Base-by-base conservation (phyloP, 768 basidiomycete genomes). In the Phylloporus arenicola region DNA sequence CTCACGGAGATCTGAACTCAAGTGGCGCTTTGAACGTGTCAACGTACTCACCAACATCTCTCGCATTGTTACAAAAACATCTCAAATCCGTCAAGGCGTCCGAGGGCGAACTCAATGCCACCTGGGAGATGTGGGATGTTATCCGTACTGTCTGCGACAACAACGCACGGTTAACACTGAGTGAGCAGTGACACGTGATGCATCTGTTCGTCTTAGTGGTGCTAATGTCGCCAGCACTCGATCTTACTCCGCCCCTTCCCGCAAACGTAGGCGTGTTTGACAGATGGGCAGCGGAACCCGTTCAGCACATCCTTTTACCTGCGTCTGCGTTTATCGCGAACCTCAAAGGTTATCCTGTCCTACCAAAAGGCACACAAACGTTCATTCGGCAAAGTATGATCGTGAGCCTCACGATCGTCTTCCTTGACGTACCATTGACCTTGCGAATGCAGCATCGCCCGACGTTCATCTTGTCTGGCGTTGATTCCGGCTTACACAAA, bases 101-200 rank as follows among this genome's bases (percentile, higher is more conserved):
- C 37, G 82, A 82, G 56, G 72, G 70, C 9, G 80, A 84, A 53
- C 70, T 88, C 46, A 83, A 84, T 58, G 78, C 75, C 6, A 91
- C 88, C 0, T 99, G 96, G 95, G 96, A 98, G 66, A 95, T 94
- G 82, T 99, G 96, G 96, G 96, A 98, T 66, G 78, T 86, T 42
- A 90, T 99, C 51, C 77, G 94, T 53, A 84, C 86, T 3, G 78
- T 95, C 30, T 99, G 96, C 67, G 85, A 85, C 50, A 95, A 93
- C 67, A 82, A 81, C 62, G 72, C 77, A 27, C 79, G 88, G 24
- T 62, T 92, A 52, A 84, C 84, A 2, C 63, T 90, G 50, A 84
- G 89, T 92, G 65, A 84, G 89, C 88, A 60, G 57, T 77, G 69
- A 42, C 34, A 45, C 48, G 40, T 47, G 39, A 54, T 40, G 12